phyloP scores from a whole-genome alignment of 345 rosid species.

The Adansonia digitata region DNA sequence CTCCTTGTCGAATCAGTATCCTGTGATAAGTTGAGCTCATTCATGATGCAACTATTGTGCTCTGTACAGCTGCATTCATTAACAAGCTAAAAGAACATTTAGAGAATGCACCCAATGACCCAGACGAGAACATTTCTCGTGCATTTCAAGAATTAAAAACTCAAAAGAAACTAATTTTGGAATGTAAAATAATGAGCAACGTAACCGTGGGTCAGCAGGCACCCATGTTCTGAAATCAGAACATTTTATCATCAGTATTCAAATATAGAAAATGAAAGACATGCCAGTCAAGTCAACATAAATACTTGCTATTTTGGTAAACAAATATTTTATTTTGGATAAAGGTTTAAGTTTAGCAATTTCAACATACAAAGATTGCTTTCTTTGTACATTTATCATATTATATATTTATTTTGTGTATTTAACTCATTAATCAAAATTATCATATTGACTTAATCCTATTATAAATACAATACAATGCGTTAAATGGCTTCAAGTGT shows the following conservation, averaged over 20 bases:
- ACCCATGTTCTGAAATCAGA: not conserved
- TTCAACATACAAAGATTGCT: too few species aligned
- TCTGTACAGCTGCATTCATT: not conserved
- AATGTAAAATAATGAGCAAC: not conserved
- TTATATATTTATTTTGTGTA: too few species aligned
- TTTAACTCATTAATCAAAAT: too few species aligned
- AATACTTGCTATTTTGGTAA: not conserved
- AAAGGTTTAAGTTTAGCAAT: too few species aligned
- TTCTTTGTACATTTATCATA: too few species aligned
- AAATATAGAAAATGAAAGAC: not conserved
- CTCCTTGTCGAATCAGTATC: not conserved
- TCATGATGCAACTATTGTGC: not conserved
- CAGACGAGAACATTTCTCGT: not conserved
- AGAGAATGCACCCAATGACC: not conserved
- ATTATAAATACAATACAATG: too few species aligned
- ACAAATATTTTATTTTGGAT: not conserved
- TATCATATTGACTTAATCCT: too few species aligned
- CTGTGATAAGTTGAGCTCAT: not conserved
- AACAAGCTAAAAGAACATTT: not conserved
- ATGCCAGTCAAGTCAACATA: not conserved
- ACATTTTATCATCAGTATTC: not conserved
- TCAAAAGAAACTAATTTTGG: not conserved
- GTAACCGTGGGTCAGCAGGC: not conserved
- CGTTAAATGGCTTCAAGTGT: too few species aligned
- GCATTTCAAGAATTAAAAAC: not conserved